Conservation (phyloP, 306 rosid genomes). For the Pterocarpus macrocarpus region DNA sequence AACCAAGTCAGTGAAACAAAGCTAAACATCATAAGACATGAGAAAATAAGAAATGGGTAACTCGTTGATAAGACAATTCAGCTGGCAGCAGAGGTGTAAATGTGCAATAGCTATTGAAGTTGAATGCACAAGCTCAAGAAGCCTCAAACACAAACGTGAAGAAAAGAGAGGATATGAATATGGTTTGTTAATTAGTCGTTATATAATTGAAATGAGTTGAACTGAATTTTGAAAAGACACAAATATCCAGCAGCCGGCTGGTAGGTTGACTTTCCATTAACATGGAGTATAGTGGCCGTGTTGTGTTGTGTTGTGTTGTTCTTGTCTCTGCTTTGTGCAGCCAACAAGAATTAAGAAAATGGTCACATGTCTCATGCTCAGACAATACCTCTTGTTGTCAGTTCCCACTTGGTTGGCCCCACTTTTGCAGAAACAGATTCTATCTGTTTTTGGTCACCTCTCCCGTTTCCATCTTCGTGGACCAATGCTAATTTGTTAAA, state of each 20-base stretch:
- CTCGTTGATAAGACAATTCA: slow-evolving; percentile 16
- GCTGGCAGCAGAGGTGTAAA: not conserved
- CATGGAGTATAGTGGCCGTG: no score
- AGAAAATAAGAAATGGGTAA: not conserved
- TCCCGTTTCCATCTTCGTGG: not conserved
- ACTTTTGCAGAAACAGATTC: not conserved
- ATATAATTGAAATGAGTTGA: not conserved
- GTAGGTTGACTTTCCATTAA: not conserved
- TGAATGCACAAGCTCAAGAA: slow-evolving; percentile 13
- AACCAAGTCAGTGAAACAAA: not conserved
- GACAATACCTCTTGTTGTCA: no score
- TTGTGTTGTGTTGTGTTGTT: no score
- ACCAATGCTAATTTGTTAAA: not conserved
- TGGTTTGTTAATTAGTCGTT: not conserved
- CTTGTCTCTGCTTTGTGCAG: no score
- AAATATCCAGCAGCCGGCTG: not conserved
- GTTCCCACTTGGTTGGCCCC: not conserved
- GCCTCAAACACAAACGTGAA: not conserved
- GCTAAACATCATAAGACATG: not conserved
- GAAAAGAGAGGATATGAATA: not conserved
- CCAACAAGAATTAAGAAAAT: no score
- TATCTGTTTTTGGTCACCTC: not conserved
- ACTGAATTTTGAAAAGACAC: not conserved
- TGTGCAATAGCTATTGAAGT: not conserved
- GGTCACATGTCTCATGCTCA: no score